Evolutionary conservation across 1,139 yeast species (phyloP), one percentile per base, ranked within the genome.

Genomic region (Kodamaea fungicola): DNA sequence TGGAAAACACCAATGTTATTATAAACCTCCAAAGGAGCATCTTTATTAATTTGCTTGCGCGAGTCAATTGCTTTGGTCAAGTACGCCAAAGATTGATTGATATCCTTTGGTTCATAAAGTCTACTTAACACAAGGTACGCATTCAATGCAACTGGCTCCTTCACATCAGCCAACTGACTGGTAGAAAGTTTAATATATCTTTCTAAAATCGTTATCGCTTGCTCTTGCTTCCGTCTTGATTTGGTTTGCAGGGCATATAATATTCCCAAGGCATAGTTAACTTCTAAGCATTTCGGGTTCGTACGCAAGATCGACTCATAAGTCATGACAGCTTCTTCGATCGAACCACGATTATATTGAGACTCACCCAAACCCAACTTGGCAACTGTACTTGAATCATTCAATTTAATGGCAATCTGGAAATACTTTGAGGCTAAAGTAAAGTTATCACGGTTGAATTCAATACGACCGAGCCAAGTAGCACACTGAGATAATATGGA

Each of bases 1-100:
- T 87, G 78, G 59, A 88, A 79, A 7, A 88, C 96, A 32, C 95
- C 98, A 49, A 89, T 70, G 51, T 92, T 92, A 58, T 89, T 90
- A 52, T 80, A 72, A 13, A 89, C 66, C 49, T 83, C 87, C 39
- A 82, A 67, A 2, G 90, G 86, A 2, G 82, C 74, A 22, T 68
- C 69, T 31, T 62, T 63, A 26, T 64, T 63, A 10, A 74, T 64
- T 43, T 64, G 57, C 47, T 70, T 55, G 58, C 69, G 64, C 26
- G 70, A 46, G 35, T 83, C 85, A 25, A 78, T 71, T 2, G 85
- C 84, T 49, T 76, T 78, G 35, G 68, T 60, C 39, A 83, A 63
- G 51, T 71, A 79, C 25, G 68, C 73, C 46, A 83, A 65, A 1
- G 89, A 73, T 50, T 77, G 80, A 10, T 71, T 67, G 35, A 79